Conservation (phyloP, 139 green algal genomes). For the Zygnema cylindricum region DNA sequence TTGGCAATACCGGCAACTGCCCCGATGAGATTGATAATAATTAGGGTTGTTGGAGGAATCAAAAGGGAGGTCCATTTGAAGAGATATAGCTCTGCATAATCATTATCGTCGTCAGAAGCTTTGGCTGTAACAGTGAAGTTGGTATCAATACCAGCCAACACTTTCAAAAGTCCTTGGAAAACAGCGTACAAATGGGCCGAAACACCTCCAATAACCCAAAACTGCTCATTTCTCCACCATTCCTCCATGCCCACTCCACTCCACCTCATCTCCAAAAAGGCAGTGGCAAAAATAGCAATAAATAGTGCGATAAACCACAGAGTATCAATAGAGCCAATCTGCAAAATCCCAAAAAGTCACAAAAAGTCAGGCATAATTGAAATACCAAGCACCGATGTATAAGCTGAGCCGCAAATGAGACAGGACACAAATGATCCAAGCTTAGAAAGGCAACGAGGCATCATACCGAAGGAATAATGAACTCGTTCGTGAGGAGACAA, state of each 20-base stretch:
- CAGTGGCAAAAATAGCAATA: constrained; percentile 53
- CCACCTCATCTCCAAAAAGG: constrained; percentile 62
- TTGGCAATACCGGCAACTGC: constrained; percentile 45
- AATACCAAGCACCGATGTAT: not conserved
- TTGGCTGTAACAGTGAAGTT: constrained; percentile 62
- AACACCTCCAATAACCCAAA: constrained; percentile 61
- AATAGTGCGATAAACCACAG: constrained; percentile 60
- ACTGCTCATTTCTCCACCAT: constrained; percentile 63
- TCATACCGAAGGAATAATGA: constrained; percentile 53
- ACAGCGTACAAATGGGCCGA: constrained; percentile 53
- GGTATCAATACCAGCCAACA: constrained; percentile 59
- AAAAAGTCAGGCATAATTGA: not conserved
- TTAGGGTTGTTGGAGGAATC: constrained; percentile 38
- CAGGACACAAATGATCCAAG: not conserved
- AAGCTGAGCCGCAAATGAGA: not conserved
- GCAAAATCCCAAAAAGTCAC: not conserved
- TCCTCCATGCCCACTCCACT: constrained; percentile 56
- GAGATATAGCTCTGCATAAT: constrained; percentile 58
- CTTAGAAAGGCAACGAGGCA: not conserved
- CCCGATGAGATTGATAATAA: constrained; percentile 60
- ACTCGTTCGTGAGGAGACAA: constrained; percentile 61
- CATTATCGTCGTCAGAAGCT: constrained; percentile 35
- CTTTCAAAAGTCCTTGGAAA: constrained; percentile 58
- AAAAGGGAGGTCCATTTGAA: constrained; percentile 59
- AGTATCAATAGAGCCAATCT: not conserved